These are phyloP conservation scores for Parasarocladium wereldwijsianum DNA, from an alignment of 2,329 filamentous ascomycete genomes.

Conservation along the genomic window DNA sequence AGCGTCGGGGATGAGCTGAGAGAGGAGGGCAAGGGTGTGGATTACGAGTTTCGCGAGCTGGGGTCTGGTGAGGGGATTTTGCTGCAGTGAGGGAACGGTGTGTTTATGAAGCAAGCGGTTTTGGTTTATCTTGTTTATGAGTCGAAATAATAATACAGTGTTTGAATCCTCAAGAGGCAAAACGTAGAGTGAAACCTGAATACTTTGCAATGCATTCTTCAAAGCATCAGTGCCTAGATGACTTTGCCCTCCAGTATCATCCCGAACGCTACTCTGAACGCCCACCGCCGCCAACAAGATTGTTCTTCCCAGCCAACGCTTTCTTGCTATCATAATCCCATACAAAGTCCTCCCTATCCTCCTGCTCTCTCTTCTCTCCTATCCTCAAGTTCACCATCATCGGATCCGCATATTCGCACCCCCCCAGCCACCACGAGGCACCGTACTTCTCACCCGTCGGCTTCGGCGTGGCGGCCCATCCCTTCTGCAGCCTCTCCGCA, in stretches of 20 bases:
- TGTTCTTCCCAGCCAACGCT: too few relatives aligned
- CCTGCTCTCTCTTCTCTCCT: too few relatives aligned
- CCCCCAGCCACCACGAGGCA: conserved; percentile 1
- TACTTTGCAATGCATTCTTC: too few relatives aligned
- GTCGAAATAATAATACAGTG: too few relatives aligned
- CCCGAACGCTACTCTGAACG: too few relatives aligned
- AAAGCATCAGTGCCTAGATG: too few relatives aligned
- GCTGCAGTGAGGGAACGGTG: conserved; percentile 18
- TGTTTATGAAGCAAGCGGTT: neutral
- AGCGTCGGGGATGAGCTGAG: conserved; percentile 16
- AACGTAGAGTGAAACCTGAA: too few relatives aligned
- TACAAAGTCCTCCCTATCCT: too few relatives aligned
- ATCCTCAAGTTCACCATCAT: conserved; percentile 2
- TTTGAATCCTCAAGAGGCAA: too few relatives aligned
- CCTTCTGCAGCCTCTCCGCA: conserved; percentile 5
- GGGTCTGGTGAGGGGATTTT: conserved; percentile 40
- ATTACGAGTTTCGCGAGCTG: conserved; percentile 34
- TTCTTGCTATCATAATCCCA: too few relatives aligned
- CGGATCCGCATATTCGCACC: conserved; percentile 1
- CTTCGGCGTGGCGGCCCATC: conserved; percentile 2
- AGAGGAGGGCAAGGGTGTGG: conserved; percentile 15
- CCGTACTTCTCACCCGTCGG: conserved; percentile 1
- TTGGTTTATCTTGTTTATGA: neutral
- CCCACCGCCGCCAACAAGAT: too few relatives aligned
- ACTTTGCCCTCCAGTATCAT: too few relatives aligned